These are phyloP conservation scores for Exophiala oligosperma DNA, from an alignment of 2,329 filamentous ascomycete genomes.

Conservation along the genomic window DNA sequence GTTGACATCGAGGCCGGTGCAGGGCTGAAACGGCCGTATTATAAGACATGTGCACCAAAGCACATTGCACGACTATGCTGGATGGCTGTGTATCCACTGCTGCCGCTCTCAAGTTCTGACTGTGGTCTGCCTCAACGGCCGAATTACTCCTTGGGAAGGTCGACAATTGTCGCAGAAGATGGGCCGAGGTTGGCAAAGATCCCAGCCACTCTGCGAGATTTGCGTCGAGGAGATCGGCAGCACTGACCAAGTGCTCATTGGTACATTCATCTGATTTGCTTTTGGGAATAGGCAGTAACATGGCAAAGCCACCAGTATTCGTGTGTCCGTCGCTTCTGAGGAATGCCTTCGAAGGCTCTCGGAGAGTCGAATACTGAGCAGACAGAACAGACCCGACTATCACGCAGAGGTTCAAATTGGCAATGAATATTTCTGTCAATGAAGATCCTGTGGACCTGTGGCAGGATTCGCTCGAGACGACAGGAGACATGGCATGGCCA, in stretches of 20 bases:
- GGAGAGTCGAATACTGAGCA: constrained; percentile 9
- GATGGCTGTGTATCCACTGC: background rate
- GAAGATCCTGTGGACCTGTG: too few relatives aligned
- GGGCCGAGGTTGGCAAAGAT: background rate
- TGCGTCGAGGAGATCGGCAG: background rate
- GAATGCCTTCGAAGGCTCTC: background rate
- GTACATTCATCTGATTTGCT: background rate
- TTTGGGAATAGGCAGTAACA: constrained; percentile 6
- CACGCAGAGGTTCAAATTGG: constrained; percentile 11
- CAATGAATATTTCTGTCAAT: constrained; percentile 12
- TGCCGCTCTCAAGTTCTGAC: background rate
- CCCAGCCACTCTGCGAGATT: constrained; percentile 4
- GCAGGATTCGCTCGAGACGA: too few relatives aligned
- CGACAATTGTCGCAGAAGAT: background rate
- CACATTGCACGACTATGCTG: constrained; percentile 5
- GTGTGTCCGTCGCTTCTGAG: background rate
- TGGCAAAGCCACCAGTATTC: background rate
- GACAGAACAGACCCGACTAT: constrained; percentile 12
- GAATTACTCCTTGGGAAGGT: background rate
- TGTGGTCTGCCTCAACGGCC: background rate
- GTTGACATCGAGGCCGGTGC: constrained; percentile 3
- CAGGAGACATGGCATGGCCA: background rate
- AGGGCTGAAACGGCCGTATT: constrained; percentile 5
- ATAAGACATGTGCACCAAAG: constrained; percentile 9
- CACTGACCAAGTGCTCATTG: background rate